phyloP scores from a whole-genome alignment of 2,329 filamentous ascomycete species.

The Phoma sp. region DNA sequence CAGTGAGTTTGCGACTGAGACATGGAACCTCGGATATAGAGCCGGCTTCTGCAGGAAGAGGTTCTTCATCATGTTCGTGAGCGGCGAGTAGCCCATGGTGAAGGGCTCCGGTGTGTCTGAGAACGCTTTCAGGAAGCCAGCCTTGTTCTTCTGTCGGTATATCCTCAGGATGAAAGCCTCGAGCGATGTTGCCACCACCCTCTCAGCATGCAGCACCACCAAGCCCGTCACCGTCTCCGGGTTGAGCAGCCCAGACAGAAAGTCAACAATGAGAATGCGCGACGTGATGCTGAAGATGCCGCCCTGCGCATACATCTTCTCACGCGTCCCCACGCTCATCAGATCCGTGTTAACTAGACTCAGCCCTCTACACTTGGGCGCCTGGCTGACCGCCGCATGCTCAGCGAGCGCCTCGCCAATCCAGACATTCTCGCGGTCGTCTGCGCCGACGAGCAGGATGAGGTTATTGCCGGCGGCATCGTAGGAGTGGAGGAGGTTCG shows the following conservation, averaged over 20 bases:
- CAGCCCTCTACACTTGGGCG: slow-evolving; percentile 81
- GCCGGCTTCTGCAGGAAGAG: slow-evolving; percentile 88
- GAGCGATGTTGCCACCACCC: slow-evolving; percentile 81
- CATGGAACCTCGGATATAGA: slow-evolving; percentile 91
- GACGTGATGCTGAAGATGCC: slow-evolving; percentile 97
- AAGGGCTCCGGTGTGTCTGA: slow-evolving; percentile 94
- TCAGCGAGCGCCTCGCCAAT: slow-evolving; percentile 95
- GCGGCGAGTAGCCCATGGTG: slow-evolving; percentile 82
- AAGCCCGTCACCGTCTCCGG: slow-evolving; percentile 86
- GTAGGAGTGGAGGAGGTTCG: slow-evolving; percentile 96
- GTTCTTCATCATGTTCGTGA: slow-evolving; percentile 90
- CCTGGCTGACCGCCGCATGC: slow-evolving; percentile 87
- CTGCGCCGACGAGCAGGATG: slow-evolving; percentile 85
- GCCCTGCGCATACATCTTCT: slow-evolving; percentile 89
- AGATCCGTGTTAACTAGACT: slow-evolving; percentile 94
- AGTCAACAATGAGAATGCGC: slow-evolving; percentile 90
- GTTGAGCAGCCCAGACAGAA: slow-evolving; percentile 82
- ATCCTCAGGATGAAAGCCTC: slow-evolving; percentile 96
- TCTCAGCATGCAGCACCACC: slow-evolving; percentile 86
- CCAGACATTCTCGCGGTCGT: slow-evolving; percentile 94
- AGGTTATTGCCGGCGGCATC: slow-evolving; percentile 95
- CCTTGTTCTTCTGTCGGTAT: slow-evolving; percentile 93
- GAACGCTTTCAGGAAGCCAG: slow-evolving; percentile 93
- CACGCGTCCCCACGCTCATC: slow-evolving; percentile 82
- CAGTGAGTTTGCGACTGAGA: slow-evolving; percentile 84